Evolutionary conservation across 768 basidiomycete species (phyloP).

Genomic region (Crepidotus variabilis): DNA sequence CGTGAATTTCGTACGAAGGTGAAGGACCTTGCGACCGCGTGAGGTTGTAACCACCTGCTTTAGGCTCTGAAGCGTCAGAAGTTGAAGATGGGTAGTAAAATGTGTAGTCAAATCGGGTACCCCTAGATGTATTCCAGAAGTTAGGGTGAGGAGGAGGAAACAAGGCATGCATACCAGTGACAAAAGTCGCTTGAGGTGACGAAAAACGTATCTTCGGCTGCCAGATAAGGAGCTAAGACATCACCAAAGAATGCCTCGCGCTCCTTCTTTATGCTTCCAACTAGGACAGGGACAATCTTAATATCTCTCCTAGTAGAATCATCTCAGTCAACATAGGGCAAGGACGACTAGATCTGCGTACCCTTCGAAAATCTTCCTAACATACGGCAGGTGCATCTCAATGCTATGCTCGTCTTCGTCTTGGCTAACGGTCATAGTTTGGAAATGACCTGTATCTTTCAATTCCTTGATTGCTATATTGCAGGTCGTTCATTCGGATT

Average conservation of each 20-base stretch:
- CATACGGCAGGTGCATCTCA: constrained; percentile 95
- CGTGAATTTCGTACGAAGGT: constrained; percentile 64
- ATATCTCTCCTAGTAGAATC: constrained; percentile 58
- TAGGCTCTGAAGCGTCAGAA: constrained; percentile 35
- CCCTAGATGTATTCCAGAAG: constrained; percentile 59
- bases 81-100: constrained; percentile 74
- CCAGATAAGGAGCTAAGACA: constrained; percentile 78
- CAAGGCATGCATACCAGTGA: constrained; percentile 67
- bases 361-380: constrained; percentile 83
- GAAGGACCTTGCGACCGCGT: constrained; percentile 38
- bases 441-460: constrained; percentile 62
- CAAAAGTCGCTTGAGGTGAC: constrained; percentile 97
- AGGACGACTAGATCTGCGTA: constrained; percentile 25
- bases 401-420: constrained; percentile 97
- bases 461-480: constrained; percentile 64
- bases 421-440: constrained; percentile 54
- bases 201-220: constrained; percentile 75
- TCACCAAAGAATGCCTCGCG: constrained; percentile 63
- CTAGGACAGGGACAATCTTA: constrained; percentile 82
- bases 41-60: constrained; percentile 35
- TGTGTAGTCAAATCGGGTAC: constrained; percentile 81
- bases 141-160: neutral
- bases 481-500: constrained; percentile 3
- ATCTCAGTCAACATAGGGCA: neutral
- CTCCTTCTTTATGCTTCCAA: constrained; percentile 67